Base-by-base conservation (phyloP, 106 monocot genomes). In the Dendrobium huoshanense region DNA sequence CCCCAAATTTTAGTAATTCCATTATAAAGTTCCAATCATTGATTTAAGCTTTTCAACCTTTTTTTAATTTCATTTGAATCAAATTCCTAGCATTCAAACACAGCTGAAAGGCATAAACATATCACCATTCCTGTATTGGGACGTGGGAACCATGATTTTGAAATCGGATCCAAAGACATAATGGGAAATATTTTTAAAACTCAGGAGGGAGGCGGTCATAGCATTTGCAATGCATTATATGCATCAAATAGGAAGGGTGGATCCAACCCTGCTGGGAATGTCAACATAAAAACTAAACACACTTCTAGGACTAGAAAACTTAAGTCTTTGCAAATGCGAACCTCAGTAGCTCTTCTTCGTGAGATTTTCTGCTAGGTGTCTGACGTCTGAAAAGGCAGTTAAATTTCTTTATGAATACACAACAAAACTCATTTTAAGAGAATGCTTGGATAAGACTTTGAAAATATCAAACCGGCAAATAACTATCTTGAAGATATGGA, bases 321-420 rank as follows among this genome's bases (percentile, higher is more conserved):
- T 5, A 51, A 72, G 41, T 41, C 37, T 22, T 43, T 22, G 76
- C 24, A 20, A 11, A 55, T 75, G 22, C n/a, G 61, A 19, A 88
- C 96, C 96, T 87, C 89, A 90, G 87, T 44, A 96, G 74, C 80
- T 96, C 96, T 81, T 90, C 82, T 81, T 89, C 90, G 31, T 4
- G 58, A 47, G 27, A 16, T 47, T 75, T 88, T 70, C 41, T 80
- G 70, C 70, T 77, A 68, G 84, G 76, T 43, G 33, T 58, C 79
- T 15, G 45, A 11, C 83, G 81, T 81, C 90, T 90, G 86, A 40
- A 87, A 78, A 44, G 49, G 13, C n/a, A 22, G 77, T 70, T 15
- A 70, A 70, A 70, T 15, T 70, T 70, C 70, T 37, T 22, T n/a
- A 15, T 11, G 33, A 37, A 70, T 37, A 33, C 33, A 11, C 8